Evolutionary conservation across 768 basidiomycete genomes (phyloP), one percentile per base, ranked within the genome.

Genomic region (Xerocomellus chrysenteron): DNA sequence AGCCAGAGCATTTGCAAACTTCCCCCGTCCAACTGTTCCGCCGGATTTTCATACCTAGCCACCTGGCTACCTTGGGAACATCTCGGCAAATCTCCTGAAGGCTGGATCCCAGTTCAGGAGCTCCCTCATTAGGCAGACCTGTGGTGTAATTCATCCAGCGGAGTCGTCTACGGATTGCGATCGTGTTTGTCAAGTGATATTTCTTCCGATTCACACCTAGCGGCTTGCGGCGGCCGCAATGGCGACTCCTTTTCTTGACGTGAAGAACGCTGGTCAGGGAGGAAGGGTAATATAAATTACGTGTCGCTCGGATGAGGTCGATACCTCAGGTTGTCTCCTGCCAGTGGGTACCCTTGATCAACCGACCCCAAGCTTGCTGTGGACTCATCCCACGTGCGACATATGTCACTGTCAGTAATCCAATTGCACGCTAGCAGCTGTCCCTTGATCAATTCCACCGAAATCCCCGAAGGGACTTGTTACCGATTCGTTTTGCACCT

Each of bases 11-110:
- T 60, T 58, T 54, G 16, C 45, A 54, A 54, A 55, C 48, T 43
- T 56, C 24, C 35, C 52, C 58, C 40, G 42, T 58, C 30, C 32
- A 43, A 24, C 26, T 42, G 43, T 55, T 65, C 68, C 65, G 55
- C 63, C 68, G 56, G 65, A 68, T 63, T 57, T 71, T 55, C 68
- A 60, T 24, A 43, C 5, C 41, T 41, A 8, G 13, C 19, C 55
- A 40, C 44, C 36, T 43, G 26, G 26, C 26, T 3, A 58, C 53
- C 69, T 66, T 69, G 67, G 58, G 67, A 69, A 67, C 62, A 48
- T 46, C 52, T 57, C 45, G 57, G 68, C 54, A 65, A 58, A 71
- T 65, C 67, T 39, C 56, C 32, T 32, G 32, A 11, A 32, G 30
- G 30, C 52, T 42, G n/a, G 13, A 46, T 37, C 28, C 17, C 46